Base-by-base conservation (phyloP, 2,329 filamentous ascomycete species). In the Chrysoporthe puriensis region DNA sequence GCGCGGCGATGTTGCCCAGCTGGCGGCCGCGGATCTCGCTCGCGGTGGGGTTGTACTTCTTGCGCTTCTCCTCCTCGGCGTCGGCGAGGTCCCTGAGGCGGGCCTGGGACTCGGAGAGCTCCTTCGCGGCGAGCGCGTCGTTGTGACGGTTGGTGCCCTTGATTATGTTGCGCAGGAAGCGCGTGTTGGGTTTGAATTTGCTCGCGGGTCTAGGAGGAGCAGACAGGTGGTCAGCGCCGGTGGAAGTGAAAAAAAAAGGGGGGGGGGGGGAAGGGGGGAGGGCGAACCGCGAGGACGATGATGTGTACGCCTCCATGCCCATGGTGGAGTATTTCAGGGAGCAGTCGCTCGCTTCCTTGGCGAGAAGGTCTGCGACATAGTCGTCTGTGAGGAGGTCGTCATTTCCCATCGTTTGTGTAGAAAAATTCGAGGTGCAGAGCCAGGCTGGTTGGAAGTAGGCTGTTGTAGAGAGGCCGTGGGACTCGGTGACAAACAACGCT, bases 111-210 rank as follows among this genome's bases (percentile, higher is more conserved):
- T 98, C 94, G 60, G 91, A 88, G 36, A 90, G 89, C 77, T 98
- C 95, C 75, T 90, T 96, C 0, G 91, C 92, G 21, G 93, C 87
- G 42, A 98, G 83, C 0, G 93, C 91, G 34, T 91, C 89, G 84
- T 99, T 99, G 79, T 99, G 95, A 64, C 80, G 91, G 73, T 96
- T 91, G 9, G 93, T 96, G 72, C 96, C 91, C 71, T 90, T 91
- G 70, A 99, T 93, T 66, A 98, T 92, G 74, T 96, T 91, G 67
- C 90, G 90, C 54, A 99, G 81, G 76, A 98, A 98, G 44, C 91
- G 87, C 0, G 92, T 97, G 74, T 99, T 98, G 3, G 95, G 94
- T 76, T 95, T 97, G 0, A 92, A 93, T 71, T 90, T 87, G 72
- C 86, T 86, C 58, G 86, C 79, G 67, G 89, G 87, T 74, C 88